Evolutionary conservation across 2,329 filamentous ascomycete species (phyloP).

Genomic region (Penicillium sp.): DNA sequence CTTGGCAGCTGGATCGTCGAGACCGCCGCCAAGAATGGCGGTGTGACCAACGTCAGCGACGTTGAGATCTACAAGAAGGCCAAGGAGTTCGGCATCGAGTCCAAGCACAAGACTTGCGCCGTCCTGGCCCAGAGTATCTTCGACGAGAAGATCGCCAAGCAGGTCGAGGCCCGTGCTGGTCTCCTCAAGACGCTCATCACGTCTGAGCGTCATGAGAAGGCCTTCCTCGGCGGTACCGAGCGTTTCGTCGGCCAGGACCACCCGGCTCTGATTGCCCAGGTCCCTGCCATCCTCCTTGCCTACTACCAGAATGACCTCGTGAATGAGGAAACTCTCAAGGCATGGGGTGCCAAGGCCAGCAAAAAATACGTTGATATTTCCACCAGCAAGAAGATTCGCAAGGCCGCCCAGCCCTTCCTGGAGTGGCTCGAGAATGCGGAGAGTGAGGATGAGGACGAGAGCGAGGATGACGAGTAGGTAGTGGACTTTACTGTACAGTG

Average conservation of each 20-base stretch:
- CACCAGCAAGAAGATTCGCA: conserved; percentile 91
- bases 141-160: conserved; percentile 79
- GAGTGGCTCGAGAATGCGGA: conserved; percentile 89
- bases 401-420: conserved; percentile 89
- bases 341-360: conserved; percentile 91
- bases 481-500: background rate
- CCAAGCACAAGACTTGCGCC: conserved; percentile 86
- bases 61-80: conserved; percentile 94
- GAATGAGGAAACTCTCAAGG: conserved; percentile 79
- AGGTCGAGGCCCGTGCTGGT: conserved; percentile 75
- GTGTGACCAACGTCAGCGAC: conserved; percentile 75
- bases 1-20: conserved; percentile 88
- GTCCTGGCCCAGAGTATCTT: conserved; percentile 94
- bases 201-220: conserved; percentile 91
- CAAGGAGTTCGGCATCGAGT: conserved; percentile 89
- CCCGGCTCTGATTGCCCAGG: conserved; percentile 68
- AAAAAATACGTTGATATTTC: conserved; percentile 94
- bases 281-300: conserved; percentile 81
- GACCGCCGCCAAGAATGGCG: conserved; percentile 64
- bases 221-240: conserved; percentile 90
- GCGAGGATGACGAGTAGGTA: conserved; percentile 57
- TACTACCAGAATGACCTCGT: conserved; percentile 90
- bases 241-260: conserved; percentile 80
- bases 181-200: conserved; percentile 92
- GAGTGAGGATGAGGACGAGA: conserved; percentile 62